These are phyloP conservation scores for Parasitella parasitica DNA, from an alignment of 371 early-diverging fungal genomes.

Conservation along the genomic window DNA sequence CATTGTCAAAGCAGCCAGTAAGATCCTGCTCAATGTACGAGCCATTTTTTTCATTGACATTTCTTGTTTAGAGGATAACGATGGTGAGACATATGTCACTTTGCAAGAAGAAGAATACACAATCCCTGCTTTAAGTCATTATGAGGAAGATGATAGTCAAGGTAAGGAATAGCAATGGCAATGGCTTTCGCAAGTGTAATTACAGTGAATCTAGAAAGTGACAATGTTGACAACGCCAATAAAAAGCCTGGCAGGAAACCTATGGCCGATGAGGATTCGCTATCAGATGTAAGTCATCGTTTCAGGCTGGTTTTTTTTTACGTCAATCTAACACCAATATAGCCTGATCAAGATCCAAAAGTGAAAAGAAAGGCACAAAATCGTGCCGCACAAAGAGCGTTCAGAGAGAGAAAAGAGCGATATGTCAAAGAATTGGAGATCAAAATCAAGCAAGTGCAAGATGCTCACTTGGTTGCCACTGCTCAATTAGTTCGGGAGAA, in stretches of 20 bases:
- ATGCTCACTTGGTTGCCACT: slow-evolving; percentile 38
- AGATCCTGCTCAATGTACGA: background rate
- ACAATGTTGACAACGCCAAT: slow-evolving; percentile 3
- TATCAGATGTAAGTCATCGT: slow-evolving; percentile 19
- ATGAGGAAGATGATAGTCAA: slow-evolving; percentile 17
- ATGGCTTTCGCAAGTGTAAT: too few species aligned
- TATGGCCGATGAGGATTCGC: slow-evolving; percentile 24
- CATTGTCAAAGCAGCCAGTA: slow-evolving; percentile 37
- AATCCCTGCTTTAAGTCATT: background rate
- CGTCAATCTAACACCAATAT: background rate
- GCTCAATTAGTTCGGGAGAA: slow-evolving; percentile 43
- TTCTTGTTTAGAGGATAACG: slow-evolving; percentile 20
- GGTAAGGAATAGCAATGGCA: background rate
- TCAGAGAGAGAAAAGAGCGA: slow-evolving; percentile 72
- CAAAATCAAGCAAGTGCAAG: slow-evolving; percentile 59
- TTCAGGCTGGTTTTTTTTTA: background rate
- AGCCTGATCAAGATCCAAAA: slow-evolving; percentile 47
- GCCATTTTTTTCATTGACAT: background rate
- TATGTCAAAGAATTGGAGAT: slow-evolving; percentile 67
- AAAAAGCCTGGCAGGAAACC: slow-evolving; percentile 38
- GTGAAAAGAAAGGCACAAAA: slow-evolving; percentile 76
- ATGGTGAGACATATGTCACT: slow-evolving; percentile 23
- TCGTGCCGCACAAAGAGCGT: slow-evolving; percentile 76
- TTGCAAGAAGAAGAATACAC: slow-evolving; percentile 27
- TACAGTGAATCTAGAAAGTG: slow-evolving; percentile 20